Base-by-base conservation (phyloP, 495 filamentous ascomycete species). In the Jackrogersella multiformis region DNA sequence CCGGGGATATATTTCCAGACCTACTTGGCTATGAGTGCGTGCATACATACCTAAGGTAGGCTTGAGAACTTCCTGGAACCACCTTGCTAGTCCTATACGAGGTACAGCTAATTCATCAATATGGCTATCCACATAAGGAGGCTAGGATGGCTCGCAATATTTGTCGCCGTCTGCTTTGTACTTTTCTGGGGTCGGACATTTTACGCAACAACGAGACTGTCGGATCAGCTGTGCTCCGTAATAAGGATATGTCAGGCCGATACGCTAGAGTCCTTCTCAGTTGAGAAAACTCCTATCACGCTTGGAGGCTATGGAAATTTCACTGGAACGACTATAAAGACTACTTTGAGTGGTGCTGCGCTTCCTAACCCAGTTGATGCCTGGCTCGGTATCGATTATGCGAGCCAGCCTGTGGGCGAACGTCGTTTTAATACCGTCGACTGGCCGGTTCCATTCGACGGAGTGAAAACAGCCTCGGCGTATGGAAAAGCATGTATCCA, bases 301-400 rank as follows among this genome's bases (percentile, higher is more conserved):
- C 63, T 71, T 2, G 58, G 67, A 24, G 63, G 63, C 1, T 71
- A 71, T 44, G 68, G 63, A 26, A 61, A 30, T 1, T 71, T 71
- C 46, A 56, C 54, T 4, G 68, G 68, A 21, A 67, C 15, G 3
- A 16, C 54, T n/a, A 51, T 67, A 28, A 67, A 67, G 10, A 49
- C 38, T 16, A 71, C 68, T 0, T 21, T 71, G 12, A 67, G 57
- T 15, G 63, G 63, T 36, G 48, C 51, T 20, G 53, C 52, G 4
- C 64, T 71, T 8, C 64, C 68, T 1, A 48, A 46, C n/a, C 54
- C 53, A 12, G 68, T 71, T 28, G 68, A 71, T 42, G 63, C 63
- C 28, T 71, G 68, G 68, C 45, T 72, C 5, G 70, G 67, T 28
- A 67, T 70, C 45, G 67, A 70, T 55, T 70, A 70, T 44, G 56